phyloP scores from a whole-genome alignment of 1,139 yeast genomes.

The Blastobotrys illinoisensis region DNA sequence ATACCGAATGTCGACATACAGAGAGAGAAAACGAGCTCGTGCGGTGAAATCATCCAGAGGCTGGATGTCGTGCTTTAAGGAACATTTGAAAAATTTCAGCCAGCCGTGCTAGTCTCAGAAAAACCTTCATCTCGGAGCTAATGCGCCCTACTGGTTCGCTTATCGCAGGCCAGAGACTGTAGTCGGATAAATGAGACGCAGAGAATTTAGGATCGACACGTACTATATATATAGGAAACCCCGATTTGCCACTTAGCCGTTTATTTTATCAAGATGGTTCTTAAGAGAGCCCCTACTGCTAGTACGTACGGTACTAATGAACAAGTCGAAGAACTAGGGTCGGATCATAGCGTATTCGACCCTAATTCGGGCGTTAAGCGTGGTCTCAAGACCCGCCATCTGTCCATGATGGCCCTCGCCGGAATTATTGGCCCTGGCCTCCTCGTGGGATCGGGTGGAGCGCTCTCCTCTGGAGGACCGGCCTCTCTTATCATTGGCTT shows the following conservation, averaged over 20 bases:
- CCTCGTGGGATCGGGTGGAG: slow-evolving; percentile 56
- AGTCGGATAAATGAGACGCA: background rate
- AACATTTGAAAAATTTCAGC: background rate
- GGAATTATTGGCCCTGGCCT: slow-evolving; percentile 70
- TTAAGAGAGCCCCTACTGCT: background rate
- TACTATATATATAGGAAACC: background rate
- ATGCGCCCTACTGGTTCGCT: background rate
- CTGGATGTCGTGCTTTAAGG: background rate
- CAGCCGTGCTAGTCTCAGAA: background rate
- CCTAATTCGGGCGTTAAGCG: slow-evolving; percentile 41
- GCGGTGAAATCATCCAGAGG: background rate
- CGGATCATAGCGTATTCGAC: slow-evolving; percentile 22
- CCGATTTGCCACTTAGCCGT: background rate
- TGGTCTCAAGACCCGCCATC: slow-evolving; percentile 46
- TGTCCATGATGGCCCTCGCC: slow-evolving; percentile 57
- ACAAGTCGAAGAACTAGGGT: background rate
- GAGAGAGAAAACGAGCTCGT: too few species aligned
- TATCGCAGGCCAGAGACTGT: background rate
- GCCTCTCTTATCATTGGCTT: slow-evolving; percentile 55
- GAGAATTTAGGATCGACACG: background rate
- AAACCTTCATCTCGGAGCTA: background rate
- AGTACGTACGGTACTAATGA: background rate
- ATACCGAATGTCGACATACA: background rate
- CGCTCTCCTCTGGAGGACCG: slow-evolving; percentile 60
- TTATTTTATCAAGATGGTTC: background rate